These are phyloP conservation scores for Plasmopara viticola DNA, from an alignment of 352 stramenopile species.

Conservation along the genomic window DNA sequence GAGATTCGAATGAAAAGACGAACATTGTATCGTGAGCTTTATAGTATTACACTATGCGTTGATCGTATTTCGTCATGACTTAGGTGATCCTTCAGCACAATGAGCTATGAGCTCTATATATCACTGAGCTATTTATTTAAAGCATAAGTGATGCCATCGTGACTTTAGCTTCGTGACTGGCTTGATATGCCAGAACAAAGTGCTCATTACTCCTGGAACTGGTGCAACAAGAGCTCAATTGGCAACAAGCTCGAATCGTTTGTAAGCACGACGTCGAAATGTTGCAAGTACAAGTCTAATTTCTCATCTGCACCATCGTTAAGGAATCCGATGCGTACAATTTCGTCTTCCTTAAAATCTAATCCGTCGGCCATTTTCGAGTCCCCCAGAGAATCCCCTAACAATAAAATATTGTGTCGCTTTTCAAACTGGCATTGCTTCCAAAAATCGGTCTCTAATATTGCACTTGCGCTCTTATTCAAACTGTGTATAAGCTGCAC, in stretches of 20 bases:
- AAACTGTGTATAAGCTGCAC: constrained; percentile 66
- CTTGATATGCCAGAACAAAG: too few species aligned
- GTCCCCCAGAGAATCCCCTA: constrained; percentile 69
- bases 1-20: too few species aligned
- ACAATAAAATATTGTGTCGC: constrained; percentile 63
- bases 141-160: too few species aligned
- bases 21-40: too few species aligned
- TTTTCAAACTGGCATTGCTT: constrained; percentile 62
- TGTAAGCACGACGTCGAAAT: constrained; percentile 77
- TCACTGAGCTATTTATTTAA: too few species aligned
- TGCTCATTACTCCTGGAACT: constrained; percentile 19
- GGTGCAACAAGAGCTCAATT: constrained; percentile 52
- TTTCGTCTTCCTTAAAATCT: constrained; percentile 48
- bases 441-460: constrained; percentile 65
- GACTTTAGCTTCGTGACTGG: too few species aligned
- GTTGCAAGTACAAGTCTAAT: constrained; percentile 49
- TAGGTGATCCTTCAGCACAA: too few species aligned
- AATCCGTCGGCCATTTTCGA: constrained; percentile 62
- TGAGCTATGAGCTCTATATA: too few species aligned
- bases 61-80: too few species aligned
- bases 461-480: constrained; percentile 72
- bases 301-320: constrained; percentile 53
- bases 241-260: constrained; percentile 60
- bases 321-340: constrained; percentile 64
- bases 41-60: too few species aligned